phyloP scores from a whole-genome alignment of 495 filamentous ascomycete genomes.

The Aspergillus steynii region DNA sequence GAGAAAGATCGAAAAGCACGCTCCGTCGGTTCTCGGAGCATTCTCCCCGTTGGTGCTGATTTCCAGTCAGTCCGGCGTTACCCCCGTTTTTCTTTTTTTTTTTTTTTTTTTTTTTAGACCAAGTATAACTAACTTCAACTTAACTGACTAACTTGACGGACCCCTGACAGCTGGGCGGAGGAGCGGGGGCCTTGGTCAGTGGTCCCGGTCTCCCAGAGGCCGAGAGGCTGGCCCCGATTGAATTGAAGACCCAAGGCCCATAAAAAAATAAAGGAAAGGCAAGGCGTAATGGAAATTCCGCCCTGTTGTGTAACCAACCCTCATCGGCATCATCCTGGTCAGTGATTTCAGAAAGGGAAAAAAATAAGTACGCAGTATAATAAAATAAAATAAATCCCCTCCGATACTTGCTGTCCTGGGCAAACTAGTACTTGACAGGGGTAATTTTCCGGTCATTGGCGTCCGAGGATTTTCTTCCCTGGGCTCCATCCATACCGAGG shows the following conservation, averaged over 20 bases:
- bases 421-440: background rate
- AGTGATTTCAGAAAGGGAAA: background rate
- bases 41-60: background rate
- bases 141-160: background rate
- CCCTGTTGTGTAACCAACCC: constrained; percentile 1
- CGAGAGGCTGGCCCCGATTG: background rate
- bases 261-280: background rate
- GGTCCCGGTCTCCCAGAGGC: background rate
- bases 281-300: constrained; percentile 2
- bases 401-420: background rate
- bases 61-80: background rate
- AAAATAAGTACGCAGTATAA: background rate
- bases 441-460: background rate
- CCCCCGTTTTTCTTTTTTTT: background rate
- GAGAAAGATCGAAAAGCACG: background rate
- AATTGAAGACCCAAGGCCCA: background rate
- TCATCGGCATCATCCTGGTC: background rate
- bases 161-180: background rate
- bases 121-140: no score
- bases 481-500: background rate
- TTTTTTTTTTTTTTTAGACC: background rate
- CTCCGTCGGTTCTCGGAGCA: background rate
- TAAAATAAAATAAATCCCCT: background rate
- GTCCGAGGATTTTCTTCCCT: background rate
- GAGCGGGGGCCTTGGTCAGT: background rate